These are phyloP conservation scores for Selenicereus undatus DNA, from an alignment of 148 eudicot species.

Conservation along the genomic window DNA sequence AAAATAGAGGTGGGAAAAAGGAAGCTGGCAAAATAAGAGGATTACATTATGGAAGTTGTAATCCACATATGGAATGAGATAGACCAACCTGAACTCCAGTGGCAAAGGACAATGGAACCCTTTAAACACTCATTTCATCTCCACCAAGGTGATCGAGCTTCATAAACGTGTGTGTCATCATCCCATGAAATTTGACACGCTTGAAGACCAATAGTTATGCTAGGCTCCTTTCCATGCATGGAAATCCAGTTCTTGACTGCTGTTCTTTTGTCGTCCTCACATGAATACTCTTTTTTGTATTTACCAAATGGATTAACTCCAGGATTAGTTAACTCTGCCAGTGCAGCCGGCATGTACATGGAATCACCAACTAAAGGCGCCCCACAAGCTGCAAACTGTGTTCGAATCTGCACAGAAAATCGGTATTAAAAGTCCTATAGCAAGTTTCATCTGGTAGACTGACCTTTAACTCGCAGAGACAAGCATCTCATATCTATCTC, in stretches of 20 bases:
- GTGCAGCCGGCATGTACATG: conserved; percentile 88
- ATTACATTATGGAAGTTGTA: neutral
- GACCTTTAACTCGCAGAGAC: neutral
- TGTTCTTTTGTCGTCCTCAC: conserved; percentile 39
- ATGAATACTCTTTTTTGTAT: conserved; percentile 30
- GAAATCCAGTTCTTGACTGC: conserved; percentile 65
- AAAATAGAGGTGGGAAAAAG: neutral
- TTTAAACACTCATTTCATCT: conserved; percentile 28
- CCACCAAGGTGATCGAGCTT: conserved; percentile 97
- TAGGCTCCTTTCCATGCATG: conserved; percentile 82
- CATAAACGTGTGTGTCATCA: conserved; percentile 53
- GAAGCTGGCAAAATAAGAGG: neutral
- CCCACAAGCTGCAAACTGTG: conserved; percentile 87
- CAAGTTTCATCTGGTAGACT: neutral
- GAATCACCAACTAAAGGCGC: conserved; percentile 94
- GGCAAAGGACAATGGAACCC: neutral
- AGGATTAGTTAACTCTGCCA: conserved; percentile 54
- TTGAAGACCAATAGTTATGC: conserved; percentile 84
- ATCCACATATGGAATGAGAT: neutral
- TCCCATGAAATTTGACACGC: conserved; percentile 96
- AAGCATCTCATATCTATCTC: neutral
- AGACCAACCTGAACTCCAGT: neutral
- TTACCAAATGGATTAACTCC: conserved; percentile 71
- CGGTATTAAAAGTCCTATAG: neutral
- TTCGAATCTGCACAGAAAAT: conserved; percentile 58